These are phyloP conservation scores for Lactuca sativa DNA, from an alignment of 129 eudicot genomes.

Conservation along the genomic window DNA sequence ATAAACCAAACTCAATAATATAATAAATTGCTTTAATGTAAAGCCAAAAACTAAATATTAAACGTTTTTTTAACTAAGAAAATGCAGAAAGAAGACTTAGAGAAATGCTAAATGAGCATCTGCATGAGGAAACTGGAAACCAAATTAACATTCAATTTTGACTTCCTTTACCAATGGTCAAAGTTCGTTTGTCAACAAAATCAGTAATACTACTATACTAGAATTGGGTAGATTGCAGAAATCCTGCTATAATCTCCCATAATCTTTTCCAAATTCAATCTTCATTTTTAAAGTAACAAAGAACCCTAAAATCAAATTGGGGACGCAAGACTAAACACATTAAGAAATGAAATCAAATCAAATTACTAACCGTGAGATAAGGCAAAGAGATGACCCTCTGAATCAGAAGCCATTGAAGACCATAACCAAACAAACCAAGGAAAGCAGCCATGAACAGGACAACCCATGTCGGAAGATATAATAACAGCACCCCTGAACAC, in stretches of 20 bases:
- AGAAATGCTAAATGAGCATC: too few species aligned
- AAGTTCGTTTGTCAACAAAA: neutral
- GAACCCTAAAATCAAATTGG: neutral
- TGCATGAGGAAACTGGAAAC: conserved; percentile 7
- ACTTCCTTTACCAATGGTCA: conserved; percentile 17
- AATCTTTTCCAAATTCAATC: neutral
- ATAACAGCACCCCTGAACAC: conserved; percentile 52
- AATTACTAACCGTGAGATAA: conserved; percentile 52
- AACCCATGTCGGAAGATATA: conserved; percentile 48
- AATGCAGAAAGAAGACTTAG: too few species aligned
- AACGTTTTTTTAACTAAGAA: neutral
- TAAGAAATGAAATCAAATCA: neutral
- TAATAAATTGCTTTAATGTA: neutral
- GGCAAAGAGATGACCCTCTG: conserved; percentile 46
- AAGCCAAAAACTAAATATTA: conserved; percentile 18
- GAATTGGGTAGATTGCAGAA: neutral
- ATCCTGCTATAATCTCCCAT: neutral
- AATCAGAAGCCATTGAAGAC: conserved; percentile 64
- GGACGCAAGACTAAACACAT: neutral
- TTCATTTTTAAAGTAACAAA: neutral
- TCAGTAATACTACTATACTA: neutral
- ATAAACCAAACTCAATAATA: conserved; percentile 1
- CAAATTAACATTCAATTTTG: conserved; percentile 12
- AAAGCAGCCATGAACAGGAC: conserved; percentile 54
- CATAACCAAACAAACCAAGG: conserved; percentile 59